These are phyloP conservation scores for Boletellus ananiceps DNA, from an alignment of 768 basidiomycete species.

Conservation along the genomic window DNA sequence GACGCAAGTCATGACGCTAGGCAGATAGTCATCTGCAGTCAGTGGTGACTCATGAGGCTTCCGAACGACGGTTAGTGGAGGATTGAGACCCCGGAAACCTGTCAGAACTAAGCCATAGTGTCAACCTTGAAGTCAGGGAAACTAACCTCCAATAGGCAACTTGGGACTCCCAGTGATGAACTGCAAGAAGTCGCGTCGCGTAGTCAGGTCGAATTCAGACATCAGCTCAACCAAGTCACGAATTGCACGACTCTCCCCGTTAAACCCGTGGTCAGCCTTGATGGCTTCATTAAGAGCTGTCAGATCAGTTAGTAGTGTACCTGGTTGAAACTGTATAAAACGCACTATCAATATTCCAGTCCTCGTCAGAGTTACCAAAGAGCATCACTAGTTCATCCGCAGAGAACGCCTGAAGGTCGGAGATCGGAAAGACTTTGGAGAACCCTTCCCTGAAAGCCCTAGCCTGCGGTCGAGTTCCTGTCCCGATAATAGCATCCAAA, in stretches of 20 bases:
- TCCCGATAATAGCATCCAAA: conserved; percentile 81
- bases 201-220: conserved; percentile 66
- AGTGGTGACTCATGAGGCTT: conserved; percentile 93
- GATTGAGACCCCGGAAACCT: conserved; percentile 95
- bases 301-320: not conserved
- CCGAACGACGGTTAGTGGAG: conserved; percentile 91
- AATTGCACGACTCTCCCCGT: conserved; percentile 89
- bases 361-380: conserved; percentile 96
- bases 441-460: conserved; percentile 93
- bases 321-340: conserved; percentile 6
- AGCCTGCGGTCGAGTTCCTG: conserved; percentile 72
- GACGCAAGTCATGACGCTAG: conserved; percentile 98
- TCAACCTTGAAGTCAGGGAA: not conserved
- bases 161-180: conserved; percentile 98
- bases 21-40: conserved; percentile 89
- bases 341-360: conserved; percentile 92
- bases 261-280: conserved; percentile 98
- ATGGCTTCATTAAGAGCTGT: conserved; percentile 82
- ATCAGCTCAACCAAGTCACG: conserved; percentile 84
- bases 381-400: conserved; percentile 93
- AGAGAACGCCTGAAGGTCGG: conserved; percentile 87
- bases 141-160: conserved; percentile 88
- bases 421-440: conserved; percentile 92
- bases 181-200: conserved; percentile 85
- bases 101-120: not conserved